These are phyloP conservation scores for Marvania coccoides DNA, from an alignment of 139 green algal genomes.

Conservation along the genomic window DNA sequence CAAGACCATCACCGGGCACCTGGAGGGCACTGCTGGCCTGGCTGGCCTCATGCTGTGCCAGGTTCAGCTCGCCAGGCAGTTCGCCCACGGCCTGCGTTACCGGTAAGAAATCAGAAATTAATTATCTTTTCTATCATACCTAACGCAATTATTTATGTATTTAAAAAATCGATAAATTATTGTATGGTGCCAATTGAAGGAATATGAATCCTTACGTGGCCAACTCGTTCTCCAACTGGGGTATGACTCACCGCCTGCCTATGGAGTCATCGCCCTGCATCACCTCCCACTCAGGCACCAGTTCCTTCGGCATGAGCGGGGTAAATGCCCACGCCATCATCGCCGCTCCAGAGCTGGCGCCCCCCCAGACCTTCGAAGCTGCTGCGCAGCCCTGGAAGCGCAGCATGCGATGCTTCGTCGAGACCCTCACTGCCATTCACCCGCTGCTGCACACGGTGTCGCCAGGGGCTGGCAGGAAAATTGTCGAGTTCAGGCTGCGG, in stretches of 20 bases:
- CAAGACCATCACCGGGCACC: slow-evolving; percentile 63
- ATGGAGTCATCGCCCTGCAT: slow-evolving; percentile 25
- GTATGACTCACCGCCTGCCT: slow-evolving; percentile 31
- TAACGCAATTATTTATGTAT: no score
- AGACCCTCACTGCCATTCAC: slow-evolving; percentile 38
- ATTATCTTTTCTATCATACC: no score
- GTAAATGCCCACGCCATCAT: slow-evolving; percentile 77
- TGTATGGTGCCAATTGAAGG: no score
- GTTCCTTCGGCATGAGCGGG: slow-evolving; percentile 79
- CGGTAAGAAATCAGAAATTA: slow-evolving; percentile 4
- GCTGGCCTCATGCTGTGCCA: slow-evolving; percentile 57
- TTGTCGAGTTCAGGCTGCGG: slow-evolving; percentile 30
- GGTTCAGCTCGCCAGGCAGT: slow-evolving; percentile 24
- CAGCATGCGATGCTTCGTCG: slow-evolving; percentile 3
- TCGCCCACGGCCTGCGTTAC: slow-evolving; percentile 50
- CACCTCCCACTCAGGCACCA: slow-evolving; percentile 44
- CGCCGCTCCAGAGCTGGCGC: not conserved
- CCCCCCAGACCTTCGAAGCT: not conserved
- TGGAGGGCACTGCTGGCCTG: slow-evolving; percentile 70
- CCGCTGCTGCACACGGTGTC: slow-evolving; percentile 29
- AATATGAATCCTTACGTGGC: slow-evolving; percentile 67
- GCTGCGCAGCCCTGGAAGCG: not conserved
- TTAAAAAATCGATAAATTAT: no score
- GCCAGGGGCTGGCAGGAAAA: slow-evolving; percentile 4
- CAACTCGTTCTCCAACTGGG: slow-evolving; percentile 30